Evolutionary conservation across 352 stramenopile species (phyloP).

Genomic region (Phytophthora tubulina): DNA sequence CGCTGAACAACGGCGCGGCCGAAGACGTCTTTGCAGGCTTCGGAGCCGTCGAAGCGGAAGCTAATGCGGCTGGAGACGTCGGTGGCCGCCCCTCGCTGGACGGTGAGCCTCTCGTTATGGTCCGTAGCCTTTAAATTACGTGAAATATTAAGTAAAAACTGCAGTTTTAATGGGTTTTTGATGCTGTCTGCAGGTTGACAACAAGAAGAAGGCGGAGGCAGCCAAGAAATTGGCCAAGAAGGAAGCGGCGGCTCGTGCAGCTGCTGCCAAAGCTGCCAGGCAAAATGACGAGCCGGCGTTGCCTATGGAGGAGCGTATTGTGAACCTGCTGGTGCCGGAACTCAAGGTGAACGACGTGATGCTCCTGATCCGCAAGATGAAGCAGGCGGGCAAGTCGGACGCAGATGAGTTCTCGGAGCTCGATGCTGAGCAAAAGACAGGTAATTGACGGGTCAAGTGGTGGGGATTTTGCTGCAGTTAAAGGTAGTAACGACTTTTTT

Average conservation of each 20-base stretch:
- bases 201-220: conserved; percentile 61
- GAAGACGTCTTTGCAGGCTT: conserved; percentile 73
- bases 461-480: background rate
- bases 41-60: conserved; percentile 41
- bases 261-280: conserved; percentile 51
- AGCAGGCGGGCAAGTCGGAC: conserved; percentile 89
- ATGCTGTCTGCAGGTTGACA: conserved; percentile 40
- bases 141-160: background rate
- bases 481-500: conserved; percentile 19
- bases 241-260: conserved; percentile 43
- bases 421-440: conserved; percentile 87
- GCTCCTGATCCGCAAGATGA: conserved; percentile 92
- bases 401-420: conserved; percentile 90
- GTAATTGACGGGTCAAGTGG: conserved; percentile 38
- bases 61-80: conserved; percentile 2
- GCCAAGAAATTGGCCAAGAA: conserved; percentile 57
- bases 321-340: conserved; percentile 87
- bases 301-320: conserved; percentile 89
- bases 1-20: conserved; percentile 70
- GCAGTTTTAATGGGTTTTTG: conserved; percentile 5
- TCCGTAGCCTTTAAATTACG: conserved; percentile 2
- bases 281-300: conserved; percentile 59
- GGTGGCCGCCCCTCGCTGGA: conserved; percentile 34
- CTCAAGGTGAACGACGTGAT: conserved; percentile 91
- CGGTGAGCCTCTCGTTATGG: conserved; percentile 48